Evolutionary conservation across 2,329 filamentous ascomycete genomes (phyloP).

Genomic region (Spiromastix sp.): DNA sequence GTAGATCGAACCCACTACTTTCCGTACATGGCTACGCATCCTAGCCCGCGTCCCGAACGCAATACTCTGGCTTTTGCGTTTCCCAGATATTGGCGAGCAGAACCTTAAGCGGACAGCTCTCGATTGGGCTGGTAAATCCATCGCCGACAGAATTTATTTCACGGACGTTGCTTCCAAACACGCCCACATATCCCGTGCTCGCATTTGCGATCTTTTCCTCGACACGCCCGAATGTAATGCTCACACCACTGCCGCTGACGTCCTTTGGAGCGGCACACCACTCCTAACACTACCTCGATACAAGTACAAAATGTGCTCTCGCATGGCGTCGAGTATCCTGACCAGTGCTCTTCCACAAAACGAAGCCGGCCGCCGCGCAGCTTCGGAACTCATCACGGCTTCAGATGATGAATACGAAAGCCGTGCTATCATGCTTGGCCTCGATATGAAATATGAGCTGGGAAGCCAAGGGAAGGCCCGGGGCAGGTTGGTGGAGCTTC

Average conservation of each 20-base stretch:
- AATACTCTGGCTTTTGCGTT: slow-evolving; percentile 90
- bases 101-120: slow-evolving; percentile 73
- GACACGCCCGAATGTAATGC: slow-evolving; percentile 98
- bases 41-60: slow-evolving; percentile 75
- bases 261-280: slow-evolving; percentile 92
- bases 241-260: slow-evolving; percentile 92
- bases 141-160: slow-evolving; percentile 80
- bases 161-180: slow-evolving; percentile 95
- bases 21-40: slow-evolving; percentile 90
- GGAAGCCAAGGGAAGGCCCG: slow-evolving; percentile 24
- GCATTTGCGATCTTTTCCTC: slow-evolving; percentile 87
- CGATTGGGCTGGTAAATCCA: slow-evolving; percentile 73
- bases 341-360: slow-evolving; percentile 73
- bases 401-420: slow-evolving; percentile 79
- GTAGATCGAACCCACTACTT: slow-evolving; percentile 93
- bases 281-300: slow-evolving; percentile 84
- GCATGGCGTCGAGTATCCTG: slow-evolving; percentile 93
- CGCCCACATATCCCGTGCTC: slow-evolving; percentile 82
- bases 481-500: slow-evolving; percentile 68
- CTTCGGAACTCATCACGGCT: slow-evolving; percentile 63
- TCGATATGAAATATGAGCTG: slow-evolving; percentile 49
- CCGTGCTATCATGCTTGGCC: slow-evolving; percentile 58
- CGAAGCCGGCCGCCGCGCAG: slow-evolving; percentile 55
- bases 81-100: slow-evolving; percentile 82
- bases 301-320: slow-evolving; percentile 96